phyloP scores from a whole-genome alignment of 768 basidiomycete species.

The Hypholoma sublateritium region DNA sequence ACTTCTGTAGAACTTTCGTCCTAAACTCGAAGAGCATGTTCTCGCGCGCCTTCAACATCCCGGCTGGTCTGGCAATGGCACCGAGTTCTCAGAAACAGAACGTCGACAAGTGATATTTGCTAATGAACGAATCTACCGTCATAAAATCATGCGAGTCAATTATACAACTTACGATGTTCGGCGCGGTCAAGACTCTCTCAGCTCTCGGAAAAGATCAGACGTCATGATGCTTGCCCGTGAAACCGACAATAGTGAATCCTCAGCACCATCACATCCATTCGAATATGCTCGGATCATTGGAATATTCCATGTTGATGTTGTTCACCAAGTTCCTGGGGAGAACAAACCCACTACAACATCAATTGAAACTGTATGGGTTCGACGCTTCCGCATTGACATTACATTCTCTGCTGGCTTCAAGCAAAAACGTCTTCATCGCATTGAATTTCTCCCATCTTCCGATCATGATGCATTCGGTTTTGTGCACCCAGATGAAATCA shows the following conservation, averaged over 20 bases:
- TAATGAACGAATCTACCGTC: slow-evolving; percentile 20
- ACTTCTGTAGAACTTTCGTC: slow-evolving; percentile 10
- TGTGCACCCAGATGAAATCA: slow-evolving; percentile 14
- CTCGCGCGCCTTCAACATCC: slow-evolving; percentile 22
- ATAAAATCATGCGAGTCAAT: slow-evolving; percentile 33
- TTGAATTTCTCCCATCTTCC: slow-evolving; percentile 5
- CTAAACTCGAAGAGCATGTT: slow-evolving; percentile 25
- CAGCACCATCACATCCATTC: slow-evolving; percentile 14
- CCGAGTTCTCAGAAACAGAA: background rate
- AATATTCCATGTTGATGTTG: slow-evolving; percentile 20
- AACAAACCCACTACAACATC: background rate
- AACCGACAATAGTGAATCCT: background rate
- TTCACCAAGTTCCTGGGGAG: background rate
- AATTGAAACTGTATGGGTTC: slow-evolving; percentile 1
- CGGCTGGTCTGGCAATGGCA: slow-evolving; percentile 29
- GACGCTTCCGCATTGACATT: slow-evolving; percentile 6
- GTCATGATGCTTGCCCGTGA: background rate
- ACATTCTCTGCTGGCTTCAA: slow-evolving; percentile 1
- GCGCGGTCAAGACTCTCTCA: background rate
- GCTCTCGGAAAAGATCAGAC: background rate
- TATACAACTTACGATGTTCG: slow-evolving; percentile 31
- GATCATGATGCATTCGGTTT: slow-evolving; percentile 15
- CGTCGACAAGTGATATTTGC: background rate
- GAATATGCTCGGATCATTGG: slow-evolving; percentile 23
- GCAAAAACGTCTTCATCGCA: background rate